A percentile compares a stretch with the other conserved stretches of the same genome.
phyloP scores from a whole-genome alignment of 2,329 filamentous ascomycete genomes.

The Ophiostoma triangulosporum region DNA sequence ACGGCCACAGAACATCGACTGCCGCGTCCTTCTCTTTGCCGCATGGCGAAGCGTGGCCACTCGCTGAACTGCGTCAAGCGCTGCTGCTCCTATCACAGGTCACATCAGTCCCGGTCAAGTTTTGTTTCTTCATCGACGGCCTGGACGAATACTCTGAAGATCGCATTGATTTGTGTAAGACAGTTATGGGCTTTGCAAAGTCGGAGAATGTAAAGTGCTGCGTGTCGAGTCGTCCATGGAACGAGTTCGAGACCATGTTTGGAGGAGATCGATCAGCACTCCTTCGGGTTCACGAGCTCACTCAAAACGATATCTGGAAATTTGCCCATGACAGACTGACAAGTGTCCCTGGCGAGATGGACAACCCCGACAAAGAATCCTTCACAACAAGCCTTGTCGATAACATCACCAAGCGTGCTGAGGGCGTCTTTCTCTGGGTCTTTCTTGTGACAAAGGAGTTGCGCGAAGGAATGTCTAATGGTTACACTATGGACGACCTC shows the following conservation, averaged over 20 bases:
- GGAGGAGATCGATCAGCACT: neutral
- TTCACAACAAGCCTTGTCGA: neutral
- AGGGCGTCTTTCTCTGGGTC: neutral
- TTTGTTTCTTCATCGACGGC: conserved; percentile 9
- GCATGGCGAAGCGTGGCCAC: neutral
- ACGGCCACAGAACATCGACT: neutral
- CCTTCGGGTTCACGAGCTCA: conserved; percentile 1
- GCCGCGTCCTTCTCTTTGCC: neutral
- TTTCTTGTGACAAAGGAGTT: neutral
- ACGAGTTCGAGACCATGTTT: conserved; percentile 1
- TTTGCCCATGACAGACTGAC: neutral
- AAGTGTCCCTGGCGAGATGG: neutral
- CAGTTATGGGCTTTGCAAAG: neutral
- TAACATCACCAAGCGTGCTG: neutral
- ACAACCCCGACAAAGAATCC: too few species aligned
- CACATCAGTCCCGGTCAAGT: neutral
- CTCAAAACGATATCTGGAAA: neutral
- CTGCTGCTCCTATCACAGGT: neutral
- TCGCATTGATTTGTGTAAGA: neutral
- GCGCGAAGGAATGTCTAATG: neutral
- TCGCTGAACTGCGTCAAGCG: neutral
- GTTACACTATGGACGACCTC: neutral
- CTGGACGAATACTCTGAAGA: conserved; percentile 4
- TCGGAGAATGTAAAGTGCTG: conserved; percentile 3
- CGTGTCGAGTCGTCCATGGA: conserved; percentile 6